A percentile compares a stretch with the other conserved stretches of the same genome.
These are phyloP conservation scores for Flaveria linearis DNA, from an alignment of 129 eudicot species.

Conservation along the genomic window DNA sequence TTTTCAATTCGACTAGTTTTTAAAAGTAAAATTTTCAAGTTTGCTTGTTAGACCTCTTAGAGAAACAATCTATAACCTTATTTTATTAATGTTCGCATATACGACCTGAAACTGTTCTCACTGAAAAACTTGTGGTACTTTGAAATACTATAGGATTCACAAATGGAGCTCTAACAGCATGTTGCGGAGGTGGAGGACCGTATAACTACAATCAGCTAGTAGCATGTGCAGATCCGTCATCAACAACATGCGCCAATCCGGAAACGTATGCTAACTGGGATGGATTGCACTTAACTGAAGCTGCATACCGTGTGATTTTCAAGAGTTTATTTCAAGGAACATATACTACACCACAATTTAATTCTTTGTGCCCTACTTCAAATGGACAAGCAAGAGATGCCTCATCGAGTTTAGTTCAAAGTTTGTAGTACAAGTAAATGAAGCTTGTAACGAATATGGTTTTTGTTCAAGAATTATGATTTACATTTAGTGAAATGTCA, in stretches of 20 bases:
- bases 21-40: neutral
- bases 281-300: conserved; percentile 71
- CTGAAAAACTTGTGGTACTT: conserved; percentile 6
- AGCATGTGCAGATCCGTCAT: conserved; percentile 37
- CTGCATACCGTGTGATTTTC: conserved; percentile 45
- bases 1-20: neutral
- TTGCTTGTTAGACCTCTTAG: neutral
- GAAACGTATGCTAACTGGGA: conserved; percentile 62
- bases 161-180: conserved; percentile 48
- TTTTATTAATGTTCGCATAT: neutral
- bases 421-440: conserved; percentile 27
- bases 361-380: conserved; percentile 23
- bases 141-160: conserved; percentile 47
- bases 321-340: conserved; percentile 48
- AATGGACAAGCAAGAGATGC: conserved; percentile 26
- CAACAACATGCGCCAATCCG: conserved; percentile 47
- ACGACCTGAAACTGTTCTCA: neutral
- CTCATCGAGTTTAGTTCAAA: conserved; percentile 29
- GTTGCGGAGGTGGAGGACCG: conserved; percentile 69
- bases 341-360: conserved; percentile 40
- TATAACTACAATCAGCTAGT: conserved; percentile 43
- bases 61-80: neutral
- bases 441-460: conserved; percentile 13
- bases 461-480: conserved; percentile 14
- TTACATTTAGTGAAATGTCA: conserved; percentile 13